Evolutionary conservation across 1,284 basidiomycete genomes (phyloP).

Genomic region (Retiboletus fuscus): DNA sequence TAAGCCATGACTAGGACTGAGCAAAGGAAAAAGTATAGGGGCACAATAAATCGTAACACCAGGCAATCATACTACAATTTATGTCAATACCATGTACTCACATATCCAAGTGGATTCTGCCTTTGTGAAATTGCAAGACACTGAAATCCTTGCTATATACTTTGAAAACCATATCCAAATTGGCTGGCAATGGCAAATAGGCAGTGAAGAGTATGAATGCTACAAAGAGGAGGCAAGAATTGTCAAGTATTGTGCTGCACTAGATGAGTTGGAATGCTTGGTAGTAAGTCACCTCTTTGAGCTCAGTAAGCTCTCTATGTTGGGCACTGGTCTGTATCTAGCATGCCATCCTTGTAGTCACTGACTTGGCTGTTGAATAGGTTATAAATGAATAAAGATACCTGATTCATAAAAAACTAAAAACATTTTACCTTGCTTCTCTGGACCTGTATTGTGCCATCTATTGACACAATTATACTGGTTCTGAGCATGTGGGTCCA

Average conservation of each 20-base stretch:
- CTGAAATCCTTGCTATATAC: neutral
- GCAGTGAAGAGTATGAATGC: neutral
- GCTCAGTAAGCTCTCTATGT: neutral
- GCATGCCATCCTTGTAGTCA: too few relatives aligned
- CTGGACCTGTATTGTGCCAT: neutral
- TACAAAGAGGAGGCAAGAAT: slow-evolving; percentile 6
- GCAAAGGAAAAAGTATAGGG: too few relatives aligned
- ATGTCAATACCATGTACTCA: too few relatives aligned
- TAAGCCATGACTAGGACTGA: too few relatives aligned
- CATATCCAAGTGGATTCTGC: neutral
- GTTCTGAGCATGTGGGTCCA: too few relatives aligned
- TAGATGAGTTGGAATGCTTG: neutral
- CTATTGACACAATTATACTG: too few relatives aligned
- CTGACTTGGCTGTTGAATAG: neutral
- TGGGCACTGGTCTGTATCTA: neutral
- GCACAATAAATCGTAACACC: too few relatives aligned
- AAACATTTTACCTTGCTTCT: neutral
- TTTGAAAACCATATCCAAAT: neutral
- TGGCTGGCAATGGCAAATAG: neutral
- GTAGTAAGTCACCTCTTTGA: slow-evolving; percentile 4
- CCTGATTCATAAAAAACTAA: neutral
- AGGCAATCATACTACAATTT: too few relatives aligned
- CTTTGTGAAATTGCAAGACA: slow-evolving; percentile 1
- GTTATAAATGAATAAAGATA: slow-evolving; percentile 6
- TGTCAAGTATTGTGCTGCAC: neutral